These are phyloP conservation scores for Xylaria polymorpha DNA, from an alignment of 2,329 filamentous ascomycete genomes.

Conservation along the genomic window DNA sequence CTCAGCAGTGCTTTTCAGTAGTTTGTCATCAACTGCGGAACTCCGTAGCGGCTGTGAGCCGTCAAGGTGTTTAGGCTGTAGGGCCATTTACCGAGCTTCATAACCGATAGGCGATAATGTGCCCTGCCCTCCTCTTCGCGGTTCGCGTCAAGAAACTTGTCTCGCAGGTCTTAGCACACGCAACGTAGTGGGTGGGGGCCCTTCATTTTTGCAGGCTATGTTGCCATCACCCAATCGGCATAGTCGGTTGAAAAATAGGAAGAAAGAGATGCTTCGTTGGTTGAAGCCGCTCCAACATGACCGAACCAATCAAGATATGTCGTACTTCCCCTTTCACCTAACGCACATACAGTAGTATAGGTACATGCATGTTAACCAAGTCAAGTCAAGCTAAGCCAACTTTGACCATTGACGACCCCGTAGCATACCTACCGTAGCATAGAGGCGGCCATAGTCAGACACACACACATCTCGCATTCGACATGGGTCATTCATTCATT, in stretches of 20 bases:
- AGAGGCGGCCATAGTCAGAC: neutral
- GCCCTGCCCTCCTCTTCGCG: conserved; percentile 14
- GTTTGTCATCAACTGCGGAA: conserved; percentile 1
- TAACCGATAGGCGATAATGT: conserved; percentile 32
- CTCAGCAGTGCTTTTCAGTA: neutral
- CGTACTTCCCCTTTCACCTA: neutral
- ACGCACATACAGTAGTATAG: neutral
- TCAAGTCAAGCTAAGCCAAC: neutral
- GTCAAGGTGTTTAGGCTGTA: conserved; percentile 30
- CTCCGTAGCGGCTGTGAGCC: conserved; percentile 11
- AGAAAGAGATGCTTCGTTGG: neutral
- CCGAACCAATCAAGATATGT: neutral
- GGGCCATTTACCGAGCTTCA: conserved; percentile 31
- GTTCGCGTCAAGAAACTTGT: conserved; percentile 1
- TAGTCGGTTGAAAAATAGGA: neutral
- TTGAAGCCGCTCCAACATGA: conserved; percentile 10
- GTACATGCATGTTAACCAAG: neutral
- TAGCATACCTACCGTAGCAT: conserved; percentile 8
- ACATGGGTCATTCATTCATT: conserved; percentile 7
- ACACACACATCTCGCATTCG: neutral
- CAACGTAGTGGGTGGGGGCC: neutral
- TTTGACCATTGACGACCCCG: neutral
- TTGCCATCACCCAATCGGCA: conserved; percentile 30
- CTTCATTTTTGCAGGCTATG: neutral
- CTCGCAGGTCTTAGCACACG: neutral